phyloP scores from a whole-genome alignment of 2,329 filamentous ascomycete species.

The Venturia oleaginea region DNA sequence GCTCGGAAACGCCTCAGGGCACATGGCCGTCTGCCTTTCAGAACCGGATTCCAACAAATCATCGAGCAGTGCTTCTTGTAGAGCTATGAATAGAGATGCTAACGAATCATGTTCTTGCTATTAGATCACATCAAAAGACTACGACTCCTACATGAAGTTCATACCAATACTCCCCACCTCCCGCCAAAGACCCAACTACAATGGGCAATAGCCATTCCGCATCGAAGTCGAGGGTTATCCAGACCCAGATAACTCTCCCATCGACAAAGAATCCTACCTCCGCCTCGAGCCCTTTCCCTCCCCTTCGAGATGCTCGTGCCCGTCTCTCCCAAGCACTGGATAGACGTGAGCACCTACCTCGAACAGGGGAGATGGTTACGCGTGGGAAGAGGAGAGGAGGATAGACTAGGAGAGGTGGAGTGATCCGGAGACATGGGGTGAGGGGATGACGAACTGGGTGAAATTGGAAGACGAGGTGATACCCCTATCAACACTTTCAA shows the following conservation, averaged over 20 bases:
- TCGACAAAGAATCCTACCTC: neutral
- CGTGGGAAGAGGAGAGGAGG: too few relatives aligned
- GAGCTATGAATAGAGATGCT: too few relatives aligned
- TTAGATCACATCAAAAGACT: neutral
- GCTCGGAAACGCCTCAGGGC: neutral
- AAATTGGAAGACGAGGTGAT: too few relatives aligned
- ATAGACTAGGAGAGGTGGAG: too few relatives aligned
- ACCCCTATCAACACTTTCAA: too few relatives aligned
- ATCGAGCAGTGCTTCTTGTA: too few relatives aligned
- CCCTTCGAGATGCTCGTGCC: neutral
- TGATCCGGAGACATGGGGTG: too few relatives aligned
- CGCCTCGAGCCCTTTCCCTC: neutral
- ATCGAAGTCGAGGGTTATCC: neutral
- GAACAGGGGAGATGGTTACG: too few relatives aligned
- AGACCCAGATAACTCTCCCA: too few relatives aligned
- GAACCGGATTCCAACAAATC: neutral
- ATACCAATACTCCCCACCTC: neutral
- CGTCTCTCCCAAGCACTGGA: neutral
- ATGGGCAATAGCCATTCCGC: neutral
- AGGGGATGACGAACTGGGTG: too few relatives aligned
- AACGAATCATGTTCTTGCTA: neutral
- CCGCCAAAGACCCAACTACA: neutral
- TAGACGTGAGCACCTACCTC: neutral
- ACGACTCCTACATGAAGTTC: neutral
- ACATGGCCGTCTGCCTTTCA: neutral